Percentiles rank a stretch among this genome's conserved stretches.
Conservation (phyloP, 2,329 filamentous ascomycete genomes). For the Ophiostoma triangulosporum region DNA sequence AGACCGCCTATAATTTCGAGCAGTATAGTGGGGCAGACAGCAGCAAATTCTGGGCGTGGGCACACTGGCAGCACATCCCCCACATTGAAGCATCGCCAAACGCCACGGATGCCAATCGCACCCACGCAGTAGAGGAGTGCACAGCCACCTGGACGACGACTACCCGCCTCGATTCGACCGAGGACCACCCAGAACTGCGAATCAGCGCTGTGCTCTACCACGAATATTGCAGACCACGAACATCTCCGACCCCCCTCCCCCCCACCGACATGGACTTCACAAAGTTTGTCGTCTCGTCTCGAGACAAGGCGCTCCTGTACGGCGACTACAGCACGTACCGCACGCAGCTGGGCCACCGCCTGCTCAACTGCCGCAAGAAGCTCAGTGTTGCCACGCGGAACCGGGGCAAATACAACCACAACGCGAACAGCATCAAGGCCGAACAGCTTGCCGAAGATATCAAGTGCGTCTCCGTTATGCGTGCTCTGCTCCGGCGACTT, state of each 20-base stretch:
- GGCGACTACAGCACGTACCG: conserved; percentile 85
- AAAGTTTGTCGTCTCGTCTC: conserved; percentile 61
- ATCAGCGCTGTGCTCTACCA: too few relatives aligned
- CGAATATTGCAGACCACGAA: too few relatives aligned
- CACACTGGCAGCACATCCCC: background rate
- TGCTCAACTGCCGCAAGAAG: conserved; percentile 74
- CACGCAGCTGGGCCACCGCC: conserved; percentile 60
- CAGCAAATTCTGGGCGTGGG: background rate
- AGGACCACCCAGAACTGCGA: too few relatives aligned
- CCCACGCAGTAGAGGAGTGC: background rate
- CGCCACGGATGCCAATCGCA: background rate
- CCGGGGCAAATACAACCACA: conserved; percentile 63
- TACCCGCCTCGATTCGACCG: background rate
- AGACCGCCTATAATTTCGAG: background rate
- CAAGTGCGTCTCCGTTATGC: conserved; percentile 37
- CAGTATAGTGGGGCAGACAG: conserved; percentile 3
- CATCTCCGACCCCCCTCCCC: background rate
- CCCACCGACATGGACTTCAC: conserved; percentile 62
- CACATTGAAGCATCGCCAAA: background rate
- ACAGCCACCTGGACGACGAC: background rate
- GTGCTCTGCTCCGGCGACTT: too few relatives aligned
- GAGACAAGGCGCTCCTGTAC: conserved; percentile 73
- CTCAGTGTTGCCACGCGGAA: conserved; percentile 73
- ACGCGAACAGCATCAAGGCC: conserved; percentile 50
- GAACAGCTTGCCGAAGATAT: conserved; percentile 61